Evolutionary conservation across 1,284 basidiomycete species (phyloP), one percentile per base, ranked within the genome.

Genomic region (Ustilago crameri): DNA sequence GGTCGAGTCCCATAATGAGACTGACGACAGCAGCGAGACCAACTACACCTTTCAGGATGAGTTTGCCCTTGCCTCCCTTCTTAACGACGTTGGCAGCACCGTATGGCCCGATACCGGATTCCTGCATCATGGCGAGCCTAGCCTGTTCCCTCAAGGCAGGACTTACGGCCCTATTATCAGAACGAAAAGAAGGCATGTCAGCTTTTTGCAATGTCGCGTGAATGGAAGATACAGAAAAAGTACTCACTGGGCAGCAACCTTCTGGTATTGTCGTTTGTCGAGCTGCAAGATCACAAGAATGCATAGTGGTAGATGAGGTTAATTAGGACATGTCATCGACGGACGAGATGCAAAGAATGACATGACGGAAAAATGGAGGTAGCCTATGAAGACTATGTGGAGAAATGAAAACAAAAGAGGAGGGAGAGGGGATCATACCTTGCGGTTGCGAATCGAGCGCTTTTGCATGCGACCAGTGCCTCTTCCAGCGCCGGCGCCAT

Each of bases 341-440:
- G 26, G 22, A 24, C 24, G 8, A 4, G n/a, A 26, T 8, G 30
- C 17, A 7, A 35, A 5, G 20, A 9, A 27, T 22, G 44, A 52
- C 34, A 58, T 44, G 23, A 45, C 3, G 24, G 20, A 12, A 37
- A 14, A 17, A 14, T 20, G n/a, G 23, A 22, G 32, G 20, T 35
- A 3, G 44, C 17, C 15, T 41, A 24, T 18, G 15, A 12, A 18
- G 30, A 42, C 20, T 30, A 3, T 20, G 15, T 20, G 3, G n/a
- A 15, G 24, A 35, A 37, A 44, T 18, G n/a, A 38, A 17, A n/a
- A 18, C 5, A 34, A 17, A 24, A 47, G 26, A 41, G 22, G 17
- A 47, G 27, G 18, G 30, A 45, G 15, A 30, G 27, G 18, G n/a
- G 22, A 44, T 67, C 64, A 67, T 67, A 67, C 64, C 64, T 67